phyloP scores from a whole-genome alignment of 116 monocot genomes.

The Thalassia testudinum region DNA sequence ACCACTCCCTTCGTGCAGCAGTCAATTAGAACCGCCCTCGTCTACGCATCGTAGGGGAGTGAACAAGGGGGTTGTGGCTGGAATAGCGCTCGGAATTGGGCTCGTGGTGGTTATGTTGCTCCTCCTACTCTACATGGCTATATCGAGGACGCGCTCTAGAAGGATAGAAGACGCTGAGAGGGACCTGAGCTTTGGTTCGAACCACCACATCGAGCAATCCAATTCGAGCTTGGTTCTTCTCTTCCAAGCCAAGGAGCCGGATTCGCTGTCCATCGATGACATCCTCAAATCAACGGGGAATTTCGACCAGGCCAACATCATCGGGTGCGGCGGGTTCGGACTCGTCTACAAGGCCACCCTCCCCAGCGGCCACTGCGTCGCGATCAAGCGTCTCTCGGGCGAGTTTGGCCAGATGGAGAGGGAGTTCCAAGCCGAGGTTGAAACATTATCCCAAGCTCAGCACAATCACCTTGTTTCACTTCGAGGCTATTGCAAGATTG shows the following conservation, averaged over 20 bases:
- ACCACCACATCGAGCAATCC: neutral
- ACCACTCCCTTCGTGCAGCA: conserved; percentile 2
- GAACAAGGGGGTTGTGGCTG: conserved; percentile 20
- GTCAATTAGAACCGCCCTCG: neutral
- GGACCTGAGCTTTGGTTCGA: neutral
- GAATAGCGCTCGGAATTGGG: conserved; percentile 32
- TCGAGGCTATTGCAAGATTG: conserved; percentile 45
- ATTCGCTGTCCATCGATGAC: conserved; percentile 24
- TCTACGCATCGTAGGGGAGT: neutral
- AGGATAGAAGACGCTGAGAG: conserved; percentile 20
- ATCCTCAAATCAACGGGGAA: conserved; percentile 42
- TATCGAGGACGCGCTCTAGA: conserved; percentile 16
- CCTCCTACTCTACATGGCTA: conserved; percentile 16
- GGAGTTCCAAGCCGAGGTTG: conserved; percentile 56
- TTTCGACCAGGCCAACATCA: conserved; percentile 45
- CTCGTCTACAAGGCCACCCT: conserved; percentile 50
- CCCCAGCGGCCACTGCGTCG: conserved; percentile 32
- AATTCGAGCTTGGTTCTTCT: conserved; percentile 25
- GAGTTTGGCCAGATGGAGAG: conserved; percentile 54
- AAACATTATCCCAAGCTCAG: conserved; percentile 46
- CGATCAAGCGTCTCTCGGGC: conserved; percentile 56
- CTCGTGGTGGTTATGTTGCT: conserved; percentile 18
- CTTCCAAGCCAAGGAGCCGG: conserved; percentile 31
- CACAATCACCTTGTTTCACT: conserved; percentile 52
- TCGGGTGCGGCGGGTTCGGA: conserved; percentile 63